Evolutionary conservation across 441 rosid species (phyloP).

Genomic region (Melastoma candidum): DNA sequence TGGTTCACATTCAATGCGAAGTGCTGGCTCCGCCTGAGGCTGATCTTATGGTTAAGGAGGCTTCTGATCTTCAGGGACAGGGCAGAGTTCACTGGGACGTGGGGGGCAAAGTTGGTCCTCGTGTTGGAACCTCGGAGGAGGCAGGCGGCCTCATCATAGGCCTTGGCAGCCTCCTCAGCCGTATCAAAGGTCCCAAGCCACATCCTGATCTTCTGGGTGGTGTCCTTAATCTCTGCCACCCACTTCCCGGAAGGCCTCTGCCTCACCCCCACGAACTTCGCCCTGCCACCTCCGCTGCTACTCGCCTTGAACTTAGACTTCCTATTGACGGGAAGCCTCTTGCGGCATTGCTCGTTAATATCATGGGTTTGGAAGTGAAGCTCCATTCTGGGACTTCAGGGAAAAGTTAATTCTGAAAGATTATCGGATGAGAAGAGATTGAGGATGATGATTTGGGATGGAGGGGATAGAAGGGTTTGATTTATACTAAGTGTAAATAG

Average conservation of each 20-base stretch:
- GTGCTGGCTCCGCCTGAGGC: constrained; percentile 20
- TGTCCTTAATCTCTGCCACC: constrained; percentile 94
- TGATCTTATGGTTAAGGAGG: constrained; percentile 56
- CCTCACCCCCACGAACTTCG: constrained; percentile 72
- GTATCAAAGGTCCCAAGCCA: constrained; percentile 84
- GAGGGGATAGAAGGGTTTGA: too few relatives aligned
- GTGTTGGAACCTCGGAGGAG: constrained; percentile 78
- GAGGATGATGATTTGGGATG: too few relatives aligned
- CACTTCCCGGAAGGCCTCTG: constrained; percentile 91
- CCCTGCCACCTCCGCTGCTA: constrained; percentile 16
- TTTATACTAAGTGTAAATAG: too few relatives aligned
- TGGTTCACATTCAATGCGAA: background rate
- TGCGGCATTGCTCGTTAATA: background rate
- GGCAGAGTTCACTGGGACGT: constrained; percentile 37
- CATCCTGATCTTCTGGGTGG: constrained; percentile 79
- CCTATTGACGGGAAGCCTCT: constrained; percentile 13
- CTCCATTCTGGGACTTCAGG: constrained; percentile 23
- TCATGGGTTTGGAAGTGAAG: constrained; percentile 24
- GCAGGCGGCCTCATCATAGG: constrained; percentile 85
- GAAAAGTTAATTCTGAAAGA: too few relatives aligned
- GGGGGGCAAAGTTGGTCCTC: constrained; percentile 60
- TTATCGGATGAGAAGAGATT: too few relatives aligned
- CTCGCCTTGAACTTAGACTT: constrained; percentile 27
- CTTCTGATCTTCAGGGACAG: constrained; percentile 56
- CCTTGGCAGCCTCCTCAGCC: constrained; percentile 78